Evolutionary conservation across 805 yeast genomes (phyloP).

Genomic region (Candida maris): DNA sequence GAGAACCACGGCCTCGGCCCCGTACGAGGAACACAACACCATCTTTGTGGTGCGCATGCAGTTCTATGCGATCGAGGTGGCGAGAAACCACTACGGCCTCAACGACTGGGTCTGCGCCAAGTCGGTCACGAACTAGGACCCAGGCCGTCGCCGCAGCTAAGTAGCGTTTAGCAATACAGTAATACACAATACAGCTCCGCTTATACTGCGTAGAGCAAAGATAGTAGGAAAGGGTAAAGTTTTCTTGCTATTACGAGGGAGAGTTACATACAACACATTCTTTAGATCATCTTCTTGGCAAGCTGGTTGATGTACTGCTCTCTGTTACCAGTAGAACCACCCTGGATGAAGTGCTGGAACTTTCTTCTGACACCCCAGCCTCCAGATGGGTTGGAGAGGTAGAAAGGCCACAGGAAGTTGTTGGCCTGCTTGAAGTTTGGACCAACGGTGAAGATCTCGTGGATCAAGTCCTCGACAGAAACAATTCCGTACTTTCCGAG

Average conservation of each 20-base stretch:
- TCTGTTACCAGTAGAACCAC: slow-evolving; percentile 99
- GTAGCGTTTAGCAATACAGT: too few relatives aligned
- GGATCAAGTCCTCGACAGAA: slow-evolving; percentile 90
- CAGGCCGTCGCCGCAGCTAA: too few relatives aligned
- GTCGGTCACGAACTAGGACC: too few relatives aligned
- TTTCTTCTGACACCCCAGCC: slow-evolving; percentile 97
- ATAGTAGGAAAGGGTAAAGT: too few relatives aligned
- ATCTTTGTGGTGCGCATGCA: slow-evolving; percentile 91
- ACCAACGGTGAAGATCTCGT: slow-evolving; percentile 94
- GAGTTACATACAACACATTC: slow-evolving; percentile 7
- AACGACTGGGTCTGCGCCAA: slow-evolving; percentile 79
- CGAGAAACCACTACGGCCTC: slow-evolving; percentile 83
- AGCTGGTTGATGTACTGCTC: slow-evolving; percentile 93
- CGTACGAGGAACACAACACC: slow-evolving; percentile 79
- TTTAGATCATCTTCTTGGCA: slow-evolving; percentile 89
- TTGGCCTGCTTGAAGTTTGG: slow-evolving; percentile 98
- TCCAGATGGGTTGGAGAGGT: slow-evolving; percentile 94
- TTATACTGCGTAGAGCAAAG: too few relatives aligned
- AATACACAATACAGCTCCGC: too few relatives aligned
- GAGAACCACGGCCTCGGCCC: slow-evolving; percentile 66
- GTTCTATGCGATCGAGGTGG: slow-evolving; percentile 91
- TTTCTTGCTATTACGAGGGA: too few relatives aligned
- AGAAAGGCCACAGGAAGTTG: slow-evolving; percentile 98
- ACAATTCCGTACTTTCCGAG: slow-evolving; percentile 91
- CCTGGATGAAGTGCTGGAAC: slow-evolving; percentile 95